phyloP scores from a whole-genome alignment of 441 rosid species.

The Gossypium lobatum region DNA sequence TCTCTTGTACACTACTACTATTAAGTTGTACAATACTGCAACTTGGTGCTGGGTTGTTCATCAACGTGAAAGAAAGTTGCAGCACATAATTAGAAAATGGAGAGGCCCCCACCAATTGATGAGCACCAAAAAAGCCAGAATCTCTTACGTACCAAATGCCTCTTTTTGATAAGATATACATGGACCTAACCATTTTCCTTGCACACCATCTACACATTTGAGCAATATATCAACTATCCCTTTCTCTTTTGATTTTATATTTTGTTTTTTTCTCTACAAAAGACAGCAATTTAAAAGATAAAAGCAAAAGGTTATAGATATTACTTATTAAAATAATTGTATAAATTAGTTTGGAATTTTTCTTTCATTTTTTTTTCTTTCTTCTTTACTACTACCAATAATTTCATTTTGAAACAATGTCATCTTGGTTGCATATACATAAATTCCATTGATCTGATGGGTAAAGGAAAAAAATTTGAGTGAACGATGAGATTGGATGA shows the following conservation, averaged over 20 bases:
- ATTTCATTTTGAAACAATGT: not conserved
- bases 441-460: not conserved
- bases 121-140: slow-evolving; percentile 30
- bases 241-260: not conserved
- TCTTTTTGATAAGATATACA: slow-evolving; percentile 23
- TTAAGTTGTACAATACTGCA: too few relatives aligned
- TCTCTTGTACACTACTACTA: not conserved
- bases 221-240: slow-evolving; percentile 5
- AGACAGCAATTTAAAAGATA: not conserved
- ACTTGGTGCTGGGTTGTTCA: too few relatives aligned
- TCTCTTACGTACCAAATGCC: slow-evolving; percentile 23
- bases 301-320: too few relatives aligned
- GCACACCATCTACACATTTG: slow-evolving; percentile 3
- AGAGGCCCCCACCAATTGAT: slow-evolving; percentile 22
- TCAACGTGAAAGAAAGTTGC: too few relatives aligned
- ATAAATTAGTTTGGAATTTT: not conserved
- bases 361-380: not conserved
- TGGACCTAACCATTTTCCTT: slow-evolving; percentile 31
- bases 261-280: not conserved
- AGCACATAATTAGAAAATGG: slow-evolving; percentile 12
- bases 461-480: not conserved
- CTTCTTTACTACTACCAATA: not conserved
- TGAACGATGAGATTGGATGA: not conserved
- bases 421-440: not conserved
- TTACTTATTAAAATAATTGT: not conserved